Base-by-base conservation (phyloP, 2,329 filamentous ascomycete species). In the Diaporthe batatas region DNA sequence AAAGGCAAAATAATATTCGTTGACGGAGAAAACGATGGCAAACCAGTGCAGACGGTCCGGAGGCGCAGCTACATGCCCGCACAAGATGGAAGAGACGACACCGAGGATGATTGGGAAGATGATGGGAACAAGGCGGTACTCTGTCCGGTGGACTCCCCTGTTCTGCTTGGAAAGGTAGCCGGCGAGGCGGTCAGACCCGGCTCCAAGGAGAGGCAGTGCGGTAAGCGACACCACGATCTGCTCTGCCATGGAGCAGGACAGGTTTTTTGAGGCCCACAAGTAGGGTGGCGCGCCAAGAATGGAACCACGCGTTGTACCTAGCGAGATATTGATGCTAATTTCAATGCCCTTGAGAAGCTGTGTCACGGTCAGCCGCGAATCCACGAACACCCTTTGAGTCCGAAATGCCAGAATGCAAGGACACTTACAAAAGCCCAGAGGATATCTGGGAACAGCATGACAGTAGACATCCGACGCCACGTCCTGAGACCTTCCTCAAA, bases 81-180 rank as follows among this genome's bases (percentile, higher is more conserved):
- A 84, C 0, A 85, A 75, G 0, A 83, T 79, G 0, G 81, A 76
- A 0, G 81, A 81, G n/a, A 84, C 75, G 0, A 81, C 77, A 1
- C 83, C 83, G 10, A 84, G 76, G 4, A 80, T 75, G 18, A 84
- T 77, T 0, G 84, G 84, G 21, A 84, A 72, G 54, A 82, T 72
- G 2, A 81, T 76, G 4, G 78, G 77, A 12, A 84, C 71, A 0
- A 85, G 77, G 3, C 84, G 80, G 32, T 76, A 79, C 72, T 85
- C 83, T 2, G 83, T 80, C 74, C 85, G 81, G 73, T 84, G 82
- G n/a, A 85, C 76, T 6, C 84, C 84, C 25, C 77, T 77, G 21
- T 81, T 83, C 2, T 81, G 79, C 29, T 77, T 75, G 3, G 83
- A 82, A 39, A 79, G 76, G 76, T 78, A 80, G 47, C 80, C 79